Base-by-base conservation (phyloP, 768 basidiomycete species). In the Naematelia aurantialba region DNA sequence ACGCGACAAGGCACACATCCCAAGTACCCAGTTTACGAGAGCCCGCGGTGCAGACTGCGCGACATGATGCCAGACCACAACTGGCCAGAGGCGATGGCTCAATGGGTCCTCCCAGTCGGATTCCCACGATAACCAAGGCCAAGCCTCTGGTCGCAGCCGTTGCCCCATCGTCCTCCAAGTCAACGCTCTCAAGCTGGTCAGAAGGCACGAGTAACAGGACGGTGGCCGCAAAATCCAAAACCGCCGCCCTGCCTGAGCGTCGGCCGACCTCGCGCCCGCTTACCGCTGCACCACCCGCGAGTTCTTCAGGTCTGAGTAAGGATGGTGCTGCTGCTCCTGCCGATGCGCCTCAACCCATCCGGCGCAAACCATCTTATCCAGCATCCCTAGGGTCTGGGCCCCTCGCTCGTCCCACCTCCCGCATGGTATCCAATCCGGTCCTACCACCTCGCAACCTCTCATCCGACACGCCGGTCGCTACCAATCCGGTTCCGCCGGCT, bases 341-440 rank as follows among this genome's bases (percentile, higher is more conserved):
- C 21, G 42, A 46, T 10, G 19, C 49, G 2, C 27, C 51, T n/a
- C 29, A 56, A 25, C 60, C 60, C 5, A 29, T 67, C 11, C 59
- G 58, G 21, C 67, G 69, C 8, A 71, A 68, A 62, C 69, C 69
- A 2, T 74, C 72, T 1, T 74, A 71, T 45, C 72, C 72, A 17
- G 67, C 72, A 24, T 65, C 65, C 3, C 64, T 74, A 1, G 67
- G 69, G 30, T 62, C 59, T n/a, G 69, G 67, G 3, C 68, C 66
- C 17, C 59, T 63, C 13, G 54, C 62, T 12, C 65, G 63, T 8
- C 69, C 67, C 11, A 59, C 61, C 17, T 59, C 60, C 3, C 39
- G 69, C 12, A 62, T 69, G 53, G 66, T 73, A n/a, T 71, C 72
- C 24, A 62, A 63, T 34, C 67, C 72, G 2, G 48, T 69, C 27